Evolutionary conservation across 768 basidiomycete species (phyloP), one percentile per base, ranked within the genome.

Genomic region (Boletus patriciae): DNA sequence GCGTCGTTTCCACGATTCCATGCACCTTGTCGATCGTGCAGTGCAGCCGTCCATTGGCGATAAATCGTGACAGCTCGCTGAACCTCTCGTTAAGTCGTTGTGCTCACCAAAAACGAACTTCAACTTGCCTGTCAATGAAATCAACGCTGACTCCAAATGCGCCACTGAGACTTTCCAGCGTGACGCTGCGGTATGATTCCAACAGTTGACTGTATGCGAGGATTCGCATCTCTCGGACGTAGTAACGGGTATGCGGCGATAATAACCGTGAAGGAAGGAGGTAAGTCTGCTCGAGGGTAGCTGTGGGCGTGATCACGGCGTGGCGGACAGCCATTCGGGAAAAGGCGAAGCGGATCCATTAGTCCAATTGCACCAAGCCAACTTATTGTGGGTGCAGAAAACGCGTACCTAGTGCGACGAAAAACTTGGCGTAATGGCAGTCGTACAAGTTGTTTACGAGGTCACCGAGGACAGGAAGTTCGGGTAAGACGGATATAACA

Each of bases 201-300:
- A 99, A 78, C 6, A 98, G 79, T 66, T 98, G 96, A 27, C 80
- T 76, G 74, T 97, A 98, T 1, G 95, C 94, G 19, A 90, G 84
- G 61, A 98, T 94, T 34, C 97, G 87, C 92, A 98, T 94, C 73
- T 98, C 96, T 55, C 96, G 88, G 31, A 94, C 81, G 71, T 97
- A 98, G 76, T 80, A 96, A 9, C 91, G 84, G 1, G 92, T 81
- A 70, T 98, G 97, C 0, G 88, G 90, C 2, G 86, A 81, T 46
- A 98, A 83, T 56, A 94, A 75, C 41, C 92, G 90, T 3, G 91
- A 94, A 13, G 94, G 88, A n/a, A 93, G 74, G 60, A 98, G 86
- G 66, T 90, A 84, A 2, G 82, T 83, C 73, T 94, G 87, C 73
- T 98, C 95, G 54, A 98, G 87, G 15, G 87, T 87, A 18, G 94